phyloP scores from a whole-genome alignment of 2,329 filamentous ascomycete genomes.

The Dothistroma pini region DNA sequence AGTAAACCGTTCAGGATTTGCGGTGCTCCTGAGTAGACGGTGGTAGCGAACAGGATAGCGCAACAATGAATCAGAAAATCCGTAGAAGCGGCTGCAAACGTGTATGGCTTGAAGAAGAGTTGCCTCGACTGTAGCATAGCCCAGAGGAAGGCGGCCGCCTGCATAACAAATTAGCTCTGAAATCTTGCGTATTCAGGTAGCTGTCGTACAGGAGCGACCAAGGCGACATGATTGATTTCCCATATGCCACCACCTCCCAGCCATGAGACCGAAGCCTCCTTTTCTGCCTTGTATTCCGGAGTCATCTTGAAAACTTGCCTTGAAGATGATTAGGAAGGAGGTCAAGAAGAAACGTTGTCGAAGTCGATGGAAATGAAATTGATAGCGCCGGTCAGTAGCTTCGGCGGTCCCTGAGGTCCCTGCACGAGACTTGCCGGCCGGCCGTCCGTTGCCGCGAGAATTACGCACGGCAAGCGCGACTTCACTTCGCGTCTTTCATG shows the following conservation, averaged over 20 bases:
- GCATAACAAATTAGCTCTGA: constrained; percentile 21
- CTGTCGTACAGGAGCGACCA: constrained; percentile 73
- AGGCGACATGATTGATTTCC: constrained; percentile 84
- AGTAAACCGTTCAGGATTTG: constrained; percentile 72
- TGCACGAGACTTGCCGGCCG: neutral
- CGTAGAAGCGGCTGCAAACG: constrained; percentile 61
- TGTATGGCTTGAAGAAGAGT: constrained; percentile 77
- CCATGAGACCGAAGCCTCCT: constrained; percentile 94
- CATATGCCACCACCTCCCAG: constrained; percentile 75
- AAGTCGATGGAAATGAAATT: constrained; percentile 6
- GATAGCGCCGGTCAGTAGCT: neutral
- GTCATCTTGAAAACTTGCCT: constrained; percentile 23
- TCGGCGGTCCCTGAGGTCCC: neutral
- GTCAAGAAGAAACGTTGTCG: neutral
- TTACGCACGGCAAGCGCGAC: constrained; percentile 1
- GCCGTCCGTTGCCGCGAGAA: neutral
- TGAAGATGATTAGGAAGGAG: neutral
- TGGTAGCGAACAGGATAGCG: constrained; percentile 77
- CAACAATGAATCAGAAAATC: constrained; percentile 88
- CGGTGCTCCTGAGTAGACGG: constrained; percentile 73
- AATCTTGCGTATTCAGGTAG: constrained; percentile 27
- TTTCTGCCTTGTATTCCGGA: constrained; percentile 76
- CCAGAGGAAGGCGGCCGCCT: constrained; percentile 84
- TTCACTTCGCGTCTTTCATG: neutral
- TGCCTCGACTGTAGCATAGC: constrained; percentile 80